A percentile compares a stretch with the other conserved stretches of the same genome.
These are phyloP conservation scores for Irpex sp. DNA, from an alignment of 1,284 basidiomycete genomes.

Conservation along the genomic window DNA sequence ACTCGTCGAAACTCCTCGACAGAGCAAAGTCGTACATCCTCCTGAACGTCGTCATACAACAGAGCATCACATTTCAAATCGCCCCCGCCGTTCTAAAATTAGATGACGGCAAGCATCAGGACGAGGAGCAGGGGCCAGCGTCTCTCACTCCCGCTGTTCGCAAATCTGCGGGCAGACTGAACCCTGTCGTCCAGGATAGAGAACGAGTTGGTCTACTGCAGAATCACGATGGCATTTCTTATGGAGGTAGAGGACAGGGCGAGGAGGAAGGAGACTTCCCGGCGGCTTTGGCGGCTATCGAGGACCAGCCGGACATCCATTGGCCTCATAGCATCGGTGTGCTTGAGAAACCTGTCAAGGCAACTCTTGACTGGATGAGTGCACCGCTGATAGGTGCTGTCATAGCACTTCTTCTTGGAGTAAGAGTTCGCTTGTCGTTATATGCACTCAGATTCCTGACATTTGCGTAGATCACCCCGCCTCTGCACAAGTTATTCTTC, in stretches of 20 bases:
- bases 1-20: slow-evolving; percentile 15
- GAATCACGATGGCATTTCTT: slow-evolving; percentile 13
- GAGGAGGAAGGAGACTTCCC: slow-evolving; percentile 5
- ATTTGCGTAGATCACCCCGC: slow-evolving; percentile 20
- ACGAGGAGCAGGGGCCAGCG: slow-evolving; percentile 8
- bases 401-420: slow-evolving; percentile 27
- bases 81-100: slow-evolving; percentile 23
- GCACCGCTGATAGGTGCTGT: slow-evolving; percentile 28
- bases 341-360: slow-evolving; percentile 22
- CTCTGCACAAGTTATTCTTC: slow-evolving; percentile 22
- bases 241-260: slow-evolving; percentile 4
- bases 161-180: slow-evolving; percentile 13
- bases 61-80: slow-evolving; percentile 28
- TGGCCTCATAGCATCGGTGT: slow-evolving; percentile 20
- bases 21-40: slow-evolving; percentile 29
- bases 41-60: slow-evolving; percentile 29
- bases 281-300: slow-evolving; percentile 21
- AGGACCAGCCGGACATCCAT: slow-evolving; percentile 22
- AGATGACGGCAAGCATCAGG: slow-evolving; percentile 16
- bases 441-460: not conserved
- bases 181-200: slow-evolving; percentile 23
- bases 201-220: slow-evolving; percentile 27
- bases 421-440: slow-evolving; percentile 9
- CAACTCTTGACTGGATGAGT: slow-evolving; percentile 17
- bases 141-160: slow-evolving; percentile 13